Percentiles rank a stretch among this genome's conserved stretches.
Evolutionary conservation across 768 basidiomycete species (phyloP).

Genomic region (Mycena alexandri): DNA sequence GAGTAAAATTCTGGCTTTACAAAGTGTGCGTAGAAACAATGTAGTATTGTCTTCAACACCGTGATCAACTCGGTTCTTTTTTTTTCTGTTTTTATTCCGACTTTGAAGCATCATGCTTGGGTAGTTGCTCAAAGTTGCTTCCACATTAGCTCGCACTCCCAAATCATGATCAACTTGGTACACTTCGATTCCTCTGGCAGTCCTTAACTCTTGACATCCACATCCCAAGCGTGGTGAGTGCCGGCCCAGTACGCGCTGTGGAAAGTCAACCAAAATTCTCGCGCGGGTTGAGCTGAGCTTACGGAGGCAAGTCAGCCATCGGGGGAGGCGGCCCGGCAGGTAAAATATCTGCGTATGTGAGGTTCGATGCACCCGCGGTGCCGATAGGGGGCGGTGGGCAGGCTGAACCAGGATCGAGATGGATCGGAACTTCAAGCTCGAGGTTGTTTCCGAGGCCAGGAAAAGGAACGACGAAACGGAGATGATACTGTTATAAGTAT

Average conservation of each 20-base stretch:
- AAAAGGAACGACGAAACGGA: conserved; percentile 1
- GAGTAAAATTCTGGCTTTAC: too few species aligned
- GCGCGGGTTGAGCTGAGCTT: neutral
- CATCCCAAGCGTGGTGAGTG: conserved; percentile 18
- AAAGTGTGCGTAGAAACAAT: too few species aligned
- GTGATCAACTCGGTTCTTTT: too few species aligned
- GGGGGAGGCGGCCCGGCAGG: too few species aligned
- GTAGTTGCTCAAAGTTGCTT: too few species aligned
- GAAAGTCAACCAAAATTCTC: neutral
- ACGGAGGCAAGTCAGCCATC: conserved; percentile 5
- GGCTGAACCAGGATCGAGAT: neutral
- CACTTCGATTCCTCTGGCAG: too few species aligned
- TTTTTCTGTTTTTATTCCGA: too few species aligned
- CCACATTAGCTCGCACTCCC: too few species aligned
- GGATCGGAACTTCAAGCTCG: neutral
- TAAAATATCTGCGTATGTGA: neutral
- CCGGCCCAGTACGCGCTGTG: conserved; percentile 18
- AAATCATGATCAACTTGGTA: too few species aligned
- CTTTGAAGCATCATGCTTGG: too few species aligned
- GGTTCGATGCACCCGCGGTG: neutral
- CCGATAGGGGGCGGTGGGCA: conserved; percentile 7
- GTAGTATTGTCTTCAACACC: too few species aligned
- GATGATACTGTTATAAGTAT: conserved; percentile 13
- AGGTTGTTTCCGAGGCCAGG: conserved; percentile 17
- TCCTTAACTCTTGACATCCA: conserved; percentile 15